Base-by-base conservation (phyloP, 1,139 yeast genomes). In the Debaryomyces coudertii region DNA sequence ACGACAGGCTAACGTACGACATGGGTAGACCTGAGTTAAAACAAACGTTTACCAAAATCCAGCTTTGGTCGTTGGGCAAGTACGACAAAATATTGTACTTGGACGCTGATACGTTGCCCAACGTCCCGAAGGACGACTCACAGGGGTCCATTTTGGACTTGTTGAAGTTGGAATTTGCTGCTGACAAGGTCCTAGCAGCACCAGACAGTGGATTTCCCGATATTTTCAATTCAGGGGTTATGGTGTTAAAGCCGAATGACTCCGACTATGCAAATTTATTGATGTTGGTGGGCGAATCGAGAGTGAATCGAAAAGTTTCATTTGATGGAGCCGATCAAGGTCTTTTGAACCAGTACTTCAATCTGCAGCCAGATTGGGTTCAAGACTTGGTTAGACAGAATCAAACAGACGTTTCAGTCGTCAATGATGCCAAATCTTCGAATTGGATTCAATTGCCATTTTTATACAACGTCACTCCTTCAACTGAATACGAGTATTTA, bases 321-420 rank as follows among this genome's bases (percentile, higher is more conserved):
- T 89, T 90, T 60, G 98, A 92, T 64, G 97, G 97, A 44, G 96
- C 97, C 3, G 99, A 93, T 65, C 98, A 93, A 66, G 98, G 98
- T 8, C 72, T 93, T 39, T 71, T 93, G 54, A 93, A 93, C 64
- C 90, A 88, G 61, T 87, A 79, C 61, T 90, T 90, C 63, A 83
- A 80, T 49, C 62, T 63, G 5, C 60, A 65, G 52, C 77, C 78
- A 9, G 75, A 74, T 54, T 74, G 79, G 79, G 73, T 73, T 2
- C 50, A 44, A n/a, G 51, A 51, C 11, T 39, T 57, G 18, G 50
- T 60, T 7, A 41, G 33, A 2, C 36, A 38, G 2, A 45, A 40
- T 11, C 34, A 46, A 11, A 36, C 38, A 6, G 51, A 47, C 30
- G 49, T 54, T 18, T 37, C 46, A 12, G 37, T 36, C 5, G 45